phyloP scores from a whole-genome alignment of 306 rosid genomes.

The Cicer yamashitae region DNA sequence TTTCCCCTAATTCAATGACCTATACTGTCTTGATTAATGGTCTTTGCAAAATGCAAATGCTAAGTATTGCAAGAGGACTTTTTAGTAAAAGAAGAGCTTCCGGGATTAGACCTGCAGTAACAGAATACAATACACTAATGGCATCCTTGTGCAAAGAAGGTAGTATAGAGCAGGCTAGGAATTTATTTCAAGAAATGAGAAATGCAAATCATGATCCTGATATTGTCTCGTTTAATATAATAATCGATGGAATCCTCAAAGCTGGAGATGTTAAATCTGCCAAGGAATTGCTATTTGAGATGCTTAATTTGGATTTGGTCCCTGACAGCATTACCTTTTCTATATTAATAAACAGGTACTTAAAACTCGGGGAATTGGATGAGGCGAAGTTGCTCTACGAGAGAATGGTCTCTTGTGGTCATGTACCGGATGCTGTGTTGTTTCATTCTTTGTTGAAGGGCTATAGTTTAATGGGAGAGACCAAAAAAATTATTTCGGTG shows the following conservation, averaged over 20 bases:
- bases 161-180: constrained; percentile 77
- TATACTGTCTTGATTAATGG: constrained; percentile 73
- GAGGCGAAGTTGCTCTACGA: constrained; percentile 66
- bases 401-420: constrained; percentile 68
- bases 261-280: constrained; percentile 70
- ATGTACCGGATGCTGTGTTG: constrained; percentile 58
- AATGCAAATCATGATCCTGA: constrained; percentile 55
- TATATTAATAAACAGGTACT: constrained; percentile 60
- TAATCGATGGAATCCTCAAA: constrained; percentile 70
- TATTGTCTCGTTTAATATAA: constrained; percentile 66
- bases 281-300: constrained; percentile 59
- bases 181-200: constrained; percentile 69
- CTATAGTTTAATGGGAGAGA: constrained; percentile 57
- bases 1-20: constrained; percentile 61
- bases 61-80: constrained; percentile 76
- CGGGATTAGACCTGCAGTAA: constrained; percentile 61
- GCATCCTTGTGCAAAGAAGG: constrained; percentile 71
- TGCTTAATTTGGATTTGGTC: constrained; percentile 60
- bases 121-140: constrained; percentile 68
- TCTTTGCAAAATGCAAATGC: constrained; percentile 76
- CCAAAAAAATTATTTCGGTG: constrained; percentile 58
- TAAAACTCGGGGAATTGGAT: constrained; percentile 68
- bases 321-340: constrained; percentile 72
- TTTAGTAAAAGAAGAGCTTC: constrained; percentile 59
- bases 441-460: constrained; percentile 79